phyloP scores from a whole-genome alignment of 306 rosid genomes.

The Cicer judaicum region DNA sequence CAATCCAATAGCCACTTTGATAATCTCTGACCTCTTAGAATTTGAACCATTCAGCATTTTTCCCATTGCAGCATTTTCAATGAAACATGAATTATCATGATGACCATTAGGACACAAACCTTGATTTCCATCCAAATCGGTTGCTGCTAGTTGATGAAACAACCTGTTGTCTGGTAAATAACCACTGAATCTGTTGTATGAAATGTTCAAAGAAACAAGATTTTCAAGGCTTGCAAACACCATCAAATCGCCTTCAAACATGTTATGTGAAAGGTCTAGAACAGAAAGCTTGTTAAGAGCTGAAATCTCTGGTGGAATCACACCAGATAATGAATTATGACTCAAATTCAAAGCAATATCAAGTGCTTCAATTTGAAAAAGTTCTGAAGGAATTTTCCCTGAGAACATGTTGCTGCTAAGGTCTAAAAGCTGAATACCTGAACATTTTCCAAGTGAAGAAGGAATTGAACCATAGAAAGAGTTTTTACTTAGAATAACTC shows the following conservation, averaged over 20 bases:
- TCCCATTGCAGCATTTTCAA: conserved; percentile 51
- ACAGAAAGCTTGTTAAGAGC: conserved; percentile 67
- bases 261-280: conserved; percentile 80
- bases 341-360: conserved; percentile 85
- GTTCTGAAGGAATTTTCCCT: conserved; percentile 67
- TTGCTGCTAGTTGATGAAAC: conserved; percentile 65
- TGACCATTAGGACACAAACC: conserved; percentile 72
- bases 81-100: conserved; percentile 56
- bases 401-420: conserved; percentile 73
- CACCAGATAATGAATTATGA: conserved; percentile 67
- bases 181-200: conserved; percentile 80
- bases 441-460: conserved; percentile 64
- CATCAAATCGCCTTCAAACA: conserved; percentile 69
- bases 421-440: conserved; percentile 76
- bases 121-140: conserved; percentile 70
- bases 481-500: conserved; percentile 66
- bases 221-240: conserved; percentile 67
- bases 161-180: conserved; percentile 77
- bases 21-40: conserved; percentile 53
- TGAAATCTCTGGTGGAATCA: conserved; percentile 68
- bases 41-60: conserved; percentile 31
- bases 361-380: conserved; percentile 70
- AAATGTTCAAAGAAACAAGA: conserved; percentile 82
- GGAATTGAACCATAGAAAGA: conserved; percentile 71
- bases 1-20: conserved; percentile 66